A percentile compares a stretch with the other conserved stretches of the same genome.
Conservation (phyloP, 148 eudicot genomes). For the Chenopodium suecicum region DNA sequence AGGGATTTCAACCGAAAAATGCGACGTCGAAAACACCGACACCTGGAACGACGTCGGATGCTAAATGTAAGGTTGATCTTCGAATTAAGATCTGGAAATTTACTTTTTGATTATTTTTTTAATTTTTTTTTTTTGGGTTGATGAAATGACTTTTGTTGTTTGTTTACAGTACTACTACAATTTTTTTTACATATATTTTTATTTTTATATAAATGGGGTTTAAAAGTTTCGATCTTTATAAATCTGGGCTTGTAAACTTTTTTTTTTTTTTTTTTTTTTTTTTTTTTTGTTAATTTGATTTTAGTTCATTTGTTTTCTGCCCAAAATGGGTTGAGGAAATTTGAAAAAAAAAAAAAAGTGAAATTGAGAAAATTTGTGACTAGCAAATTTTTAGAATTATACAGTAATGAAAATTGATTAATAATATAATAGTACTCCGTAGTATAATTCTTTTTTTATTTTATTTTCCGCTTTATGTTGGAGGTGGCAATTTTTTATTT, state of each 20-base stretch:
- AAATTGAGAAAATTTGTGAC: conserved; percentile 9
- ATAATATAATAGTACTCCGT: not conserved
- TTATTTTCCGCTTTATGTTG: too few relatives aligned
- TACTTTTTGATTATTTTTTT: conserved; percentile 43
- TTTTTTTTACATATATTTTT: conserved; percentile 6
- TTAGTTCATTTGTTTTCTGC: not conserved
- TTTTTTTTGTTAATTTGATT: conserved; percentile 12
- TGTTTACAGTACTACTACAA: conserved; percentile 14
- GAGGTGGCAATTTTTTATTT: too few relatives aligned
- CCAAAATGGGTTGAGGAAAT: conserved; percentile 27
- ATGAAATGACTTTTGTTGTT: not conserved
- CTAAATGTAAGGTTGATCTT: conserved; percentile 93
- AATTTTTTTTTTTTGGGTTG: not conserved
- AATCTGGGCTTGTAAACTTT: conserved; percentile 25
- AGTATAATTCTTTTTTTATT: too few relatives aligned
- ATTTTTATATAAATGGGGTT: conserved; percentile 20
- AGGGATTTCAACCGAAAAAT: conserved; percentile 49
- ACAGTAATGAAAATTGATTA: not conserved
- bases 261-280: conserved; percentile 2
- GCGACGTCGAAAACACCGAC: conserved; percentile 34
- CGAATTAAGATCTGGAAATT: conserved; percentile 94
- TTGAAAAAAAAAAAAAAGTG: not conserved
- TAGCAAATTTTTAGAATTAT: conserved; percentile 15
- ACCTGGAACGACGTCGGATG: conserved; percentile 36
- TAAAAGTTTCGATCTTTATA: conserved; percentile 17